Percentiles rank a stretch among this genome's conserved stretches.
These are phyloP conservation scores for Aspergillus novoparasiticus DNA, from an alignment of 2,329 filamentous ascomycete genomes.

Conservation along the genomic window DNA sequence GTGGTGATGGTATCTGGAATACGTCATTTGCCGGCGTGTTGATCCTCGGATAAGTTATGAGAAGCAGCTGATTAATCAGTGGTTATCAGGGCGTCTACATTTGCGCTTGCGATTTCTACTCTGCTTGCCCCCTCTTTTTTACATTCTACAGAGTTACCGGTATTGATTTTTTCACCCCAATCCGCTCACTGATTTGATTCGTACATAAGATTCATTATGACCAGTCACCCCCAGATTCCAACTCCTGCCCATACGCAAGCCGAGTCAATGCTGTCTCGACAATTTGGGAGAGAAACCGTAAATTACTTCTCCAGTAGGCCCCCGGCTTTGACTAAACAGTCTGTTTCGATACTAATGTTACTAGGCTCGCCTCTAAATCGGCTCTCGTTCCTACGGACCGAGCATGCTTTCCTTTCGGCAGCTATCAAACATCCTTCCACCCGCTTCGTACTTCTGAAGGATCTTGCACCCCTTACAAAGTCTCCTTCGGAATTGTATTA, in stretches of 20 bases:
- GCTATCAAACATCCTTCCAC: conserved; percentile 51
- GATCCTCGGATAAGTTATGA: conserved; percentile 6
- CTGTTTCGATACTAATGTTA: conserved; percentile 1
- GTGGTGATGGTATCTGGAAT: conserved; percentile 9
- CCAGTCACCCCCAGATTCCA: conserved; percentile 48
- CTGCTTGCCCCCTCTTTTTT: background rate
- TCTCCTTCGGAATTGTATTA: conserved; percentile 66
- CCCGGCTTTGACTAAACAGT: background rate
- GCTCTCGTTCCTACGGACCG: conserved; percentile 52
- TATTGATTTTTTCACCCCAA: background rate
- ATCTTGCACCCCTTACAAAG: conserved; percentile 72
- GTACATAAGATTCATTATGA: conserved; percentile 26
- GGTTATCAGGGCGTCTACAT: background rate
- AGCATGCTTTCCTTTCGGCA: conserved; percentile 50
- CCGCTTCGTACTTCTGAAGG: conserved; percentile 75
- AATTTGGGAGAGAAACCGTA: conserved; percentile 53
- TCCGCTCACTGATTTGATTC: background rate
- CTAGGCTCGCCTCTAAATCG: conserved; percentile 53
- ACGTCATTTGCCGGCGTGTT: conserved; percentile 2
- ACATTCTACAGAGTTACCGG: background rate
- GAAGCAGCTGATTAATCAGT: conserved; percentile 15
- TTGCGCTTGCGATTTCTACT: background rate
- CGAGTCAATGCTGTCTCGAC: conserved; percentile 57
- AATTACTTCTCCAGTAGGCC: conserved; percentile 54
- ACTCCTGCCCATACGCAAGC: conserved; percentile 60